Evolutionary conservation across 1,284 basidiomycete genomes (phyloP), one percentile per base, ranked within the genome.

Genomic region (Omphalotus olearius): DNA sequence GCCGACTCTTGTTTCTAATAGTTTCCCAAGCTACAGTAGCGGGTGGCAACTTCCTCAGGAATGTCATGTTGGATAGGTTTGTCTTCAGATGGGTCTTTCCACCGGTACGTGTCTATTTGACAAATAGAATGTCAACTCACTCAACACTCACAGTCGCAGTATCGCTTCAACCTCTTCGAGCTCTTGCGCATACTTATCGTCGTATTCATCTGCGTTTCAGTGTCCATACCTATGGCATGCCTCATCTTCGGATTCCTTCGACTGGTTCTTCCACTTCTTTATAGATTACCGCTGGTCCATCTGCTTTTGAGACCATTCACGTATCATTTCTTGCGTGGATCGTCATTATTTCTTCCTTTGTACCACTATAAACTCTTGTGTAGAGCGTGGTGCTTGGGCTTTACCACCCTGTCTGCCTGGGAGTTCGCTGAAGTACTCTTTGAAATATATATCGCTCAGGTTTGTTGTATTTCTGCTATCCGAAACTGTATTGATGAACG

Each of bases 361-460:
- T 64, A 63, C 9, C 70, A 85, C 54, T 55, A 72, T 26, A 55
- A 67, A 0, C 64, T 85, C 2, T 61, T 84, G 14, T 60, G 64
- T 13, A 69, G 77, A 18, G 68, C 75, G 0, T 83, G 76, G 66
- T 70, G 68, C 25, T 59, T 85, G 5, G 77, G 71, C 1, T 60
- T 78, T 33, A 70, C 71, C 7, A 85, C 76, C 4, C 56, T 79
- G 2, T 64, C 71, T 4, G 69, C 69, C 6, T 86, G 85, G 85
- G 85, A 88, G 59, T 70, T 78, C 9, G 69, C 81, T 0, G 80
- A 85, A 47, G 67, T 66, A 1, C 54, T 84, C 10, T 85, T 88
- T 55, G 83, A 85, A 50, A 55, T 69, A 30, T 70, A 69, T 55
- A 70, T 79, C 54, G 65, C 78, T 4, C 71, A 80, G 66, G 40